phyloP scores from a whole-genome alignment of 352 stramenopile genomes.

The Globisporangium nodosum region DNA sequence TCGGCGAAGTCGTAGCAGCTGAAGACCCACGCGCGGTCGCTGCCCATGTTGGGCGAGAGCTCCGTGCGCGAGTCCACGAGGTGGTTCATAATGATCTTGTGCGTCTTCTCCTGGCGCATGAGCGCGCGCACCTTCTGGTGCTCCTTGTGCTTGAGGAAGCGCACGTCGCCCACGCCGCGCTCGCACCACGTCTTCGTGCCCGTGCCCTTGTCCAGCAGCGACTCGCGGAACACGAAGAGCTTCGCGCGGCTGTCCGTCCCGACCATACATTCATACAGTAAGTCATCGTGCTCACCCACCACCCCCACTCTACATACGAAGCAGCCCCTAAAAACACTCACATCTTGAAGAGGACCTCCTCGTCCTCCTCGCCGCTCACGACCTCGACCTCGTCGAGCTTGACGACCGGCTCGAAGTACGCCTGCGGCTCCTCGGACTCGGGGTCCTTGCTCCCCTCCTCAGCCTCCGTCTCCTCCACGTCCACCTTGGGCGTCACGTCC shows the following conservation, averaged over 20 bases:
- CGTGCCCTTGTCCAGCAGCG: constrained; percentile 96
- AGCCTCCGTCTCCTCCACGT: constrained; percentile 40
- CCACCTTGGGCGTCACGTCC: constrained; percentile 58
- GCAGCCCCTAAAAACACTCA: constrained; percentile 10
- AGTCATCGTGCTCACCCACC: no score
- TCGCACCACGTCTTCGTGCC: constrained; percentile 98
- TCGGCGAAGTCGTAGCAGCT: constrained; percentile 98
- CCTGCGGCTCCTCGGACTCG: constrained; percentile 80
- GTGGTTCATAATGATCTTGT: constrained; percentile 99
- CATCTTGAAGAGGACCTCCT: constrained; percentile 93
- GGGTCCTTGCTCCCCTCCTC: constrained; percentile 49
- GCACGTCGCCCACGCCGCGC: constrained; percentile 94
- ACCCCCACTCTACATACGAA: constrained; percentile 4
- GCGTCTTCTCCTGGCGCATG: constrained; percentile 99
- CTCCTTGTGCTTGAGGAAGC: constrained; percentile 97
- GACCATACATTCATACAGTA: no score
- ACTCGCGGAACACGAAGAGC: constrained; percentile 97
- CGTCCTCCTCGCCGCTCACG: constrained; percentile 97
- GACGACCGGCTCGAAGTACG: constrained; percentile 86
- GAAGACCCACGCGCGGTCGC: constrained; percentile 97
- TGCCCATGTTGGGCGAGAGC: constrained; percentile 94
- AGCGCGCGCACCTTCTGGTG: constrained; percentile 92
- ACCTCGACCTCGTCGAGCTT: constrained; percentile 94
- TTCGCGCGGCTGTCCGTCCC: constrained; percentile 78
- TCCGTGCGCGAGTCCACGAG: constrained; percentile 95